Evolutionary conservation across 2,329 filamentous ascomycete genomes (phyloP).

Genomic region (Cordyceps javanica): DNA sequence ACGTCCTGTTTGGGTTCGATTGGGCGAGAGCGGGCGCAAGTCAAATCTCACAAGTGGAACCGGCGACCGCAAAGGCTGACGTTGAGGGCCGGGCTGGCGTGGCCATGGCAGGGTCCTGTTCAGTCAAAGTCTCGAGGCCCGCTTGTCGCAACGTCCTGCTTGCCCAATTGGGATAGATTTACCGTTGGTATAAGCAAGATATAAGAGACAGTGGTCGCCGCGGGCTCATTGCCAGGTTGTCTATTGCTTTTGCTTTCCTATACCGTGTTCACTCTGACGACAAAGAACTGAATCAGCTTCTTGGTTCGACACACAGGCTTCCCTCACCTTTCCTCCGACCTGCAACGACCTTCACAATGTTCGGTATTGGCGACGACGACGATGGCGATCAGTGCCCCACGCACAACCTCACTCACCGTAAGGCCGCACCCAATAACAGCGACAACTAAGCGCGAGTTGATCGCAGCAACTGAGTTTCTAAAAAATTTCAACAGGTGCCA

Average conservation of each 20-base stretch:
- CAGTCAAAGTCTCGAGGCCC: background rate
- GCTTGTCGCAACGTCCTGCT: slow-evolving; percentile 4
- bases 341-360: background rate
- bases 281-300: background rate
- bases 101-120: background rate
- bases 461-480: background rate
- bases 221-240: background rate
- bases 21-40: background rate
- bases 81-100: background rate
- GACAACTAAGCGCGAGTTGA: background rate
- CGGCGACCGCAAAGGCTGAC: background rate
- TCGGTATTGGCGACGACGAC: slow-evolving; percentile 11
- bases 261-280: background rate
- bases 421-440: background rate
- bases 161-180: slow-evolving; percentile 4
- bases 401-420: slow-evolving; percentile 11
- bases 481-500: background rate
- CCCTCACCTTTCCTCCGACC: background rate
- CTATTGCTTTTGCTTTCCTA: background rate
- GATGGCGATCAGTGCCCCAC: slow-evolving; percentile 5
- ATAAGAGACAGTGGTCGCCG: background rate
- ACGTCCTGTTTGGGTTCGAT: background rate
- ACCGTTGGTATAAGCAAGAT: background rate
- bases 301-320: background rate
- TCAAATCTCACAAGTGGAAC: slow-evolving; percentile 8